Conservation (phyloP, 2,329 filamentous ascomycete genomes). For the Ophiosphaerella korrae region DNA sequence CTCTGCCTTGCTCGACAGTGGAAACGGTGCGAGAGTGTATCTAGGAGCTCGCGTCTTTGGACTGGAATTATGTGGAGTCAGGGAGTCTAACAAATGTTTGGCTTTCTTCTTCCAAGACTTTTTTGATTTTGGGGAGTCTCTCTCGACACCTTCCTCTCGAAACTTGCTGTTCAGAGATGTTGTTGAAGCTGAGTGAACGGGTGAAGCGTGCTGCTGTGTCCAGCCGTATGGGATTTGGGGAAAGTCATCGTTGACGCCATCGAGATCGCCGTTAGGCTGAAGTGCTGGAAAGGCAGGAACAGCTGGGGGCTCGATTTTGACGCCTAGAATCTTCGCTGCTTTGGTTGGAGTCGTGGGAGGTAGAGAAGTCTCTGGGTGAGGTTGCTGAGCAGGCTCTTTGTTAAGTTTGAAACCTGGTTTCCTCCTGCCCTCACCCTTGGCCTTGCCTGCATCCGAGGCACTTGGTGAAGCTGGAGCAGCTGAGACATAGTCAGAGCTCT, state of each 20-base stretch:
- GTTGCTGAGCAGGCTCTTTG: not conserved
- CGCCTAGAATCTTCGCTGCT: constrained; percentile 27
- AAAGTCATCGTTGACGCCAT: not conserved
- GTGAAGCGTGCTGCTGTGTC: not conserved
- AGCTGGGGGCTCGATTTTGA: not conserved
- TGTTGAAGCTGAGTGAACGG: constrained; percentile 3
- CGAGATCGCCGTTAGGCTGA: constrained; percentile 4
- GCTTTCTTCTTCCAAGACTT: constrained; percentile 18
- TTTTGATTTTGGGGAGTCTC: constrained; percentile 10
- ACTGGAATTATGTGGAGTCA: not conserved
- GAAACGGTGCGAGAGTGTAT: not conserved
- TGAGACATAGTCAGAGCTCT: not conserved
- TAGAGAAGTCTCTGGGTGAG: constrained; percentile 16
- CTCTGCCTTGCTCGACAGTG: not conserved
- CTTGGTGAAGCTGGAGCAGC: constrained; percentile 7
- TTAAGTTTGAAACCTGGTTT: constrained; percentile 23
- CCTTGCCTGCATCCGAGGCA: constrained; percentile 2
- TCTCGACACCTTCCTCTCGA: constrained; percentile 15
- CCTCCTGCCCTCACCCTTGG: constrained; percentile 15
- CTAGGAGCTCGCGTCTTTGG: not conserved
- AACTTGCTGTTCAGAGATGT: constrained; percentile 8
- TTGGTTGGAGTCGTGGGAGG: constrained; percentile 27
- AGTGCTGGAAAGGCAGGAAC: not conserved
- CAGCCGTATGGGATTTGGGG: constrained; percentile 5
- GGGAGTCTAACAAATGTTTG: constrained; percentile 10